phyloP scores from a whole-genome alignment of 2,329 filamentous ascomycete genomes.

The Penicillium frequentans region DNA sequence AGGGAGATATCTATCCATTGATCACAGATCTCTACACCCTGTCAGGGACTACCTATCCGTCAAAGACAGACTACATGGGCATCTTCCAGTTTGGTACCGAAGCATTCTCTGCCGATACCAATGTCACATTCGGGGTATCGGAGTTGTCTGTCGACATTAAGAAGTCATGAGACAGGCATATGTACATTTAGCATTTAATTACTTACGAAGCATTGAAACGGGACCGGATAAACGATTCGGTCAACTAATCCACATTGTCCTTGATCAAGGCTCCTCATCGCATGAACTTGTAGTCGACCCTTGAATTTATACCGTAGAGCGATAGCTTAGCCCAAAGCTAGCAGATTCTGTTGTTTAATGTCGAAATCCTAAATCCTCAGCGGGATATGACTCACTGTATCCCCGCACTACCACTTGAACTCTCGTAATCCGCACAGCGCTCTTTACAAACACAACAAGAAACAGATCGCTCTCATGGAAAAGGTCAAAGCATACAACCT shows the following conservation, averaged over 20 bases:
- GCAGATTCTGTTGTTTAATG: too few species aligned
- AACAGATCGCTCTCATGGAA: not conserved
- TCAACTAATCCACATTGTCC: too few species aligned
- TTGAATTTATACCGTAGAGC: too few species aligned
- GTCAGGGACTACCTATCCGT: slow-evolving; percentile 39
- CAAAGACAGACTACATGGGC: slow-evolving; percentile 49
- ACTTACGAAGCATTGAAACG: not conserved
- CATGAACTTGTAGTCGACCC: too few species aligned
- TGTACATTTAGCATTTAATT: slow-evolving; percentile 1
- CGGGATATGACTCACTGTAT: too few species aligned
- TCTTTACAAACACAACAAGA: not conserved
- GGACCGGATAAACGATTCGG: not conserved
- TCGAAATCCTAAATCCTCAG: too few species aligned
- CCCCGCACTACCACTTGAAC: not conserved
- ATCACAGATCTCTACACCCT: slow-evolving; percentile 43
- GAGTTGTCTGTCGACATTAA: slow-evolving; percentile 32
- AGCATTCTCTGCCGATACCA: slow-evolving; percentile 44
- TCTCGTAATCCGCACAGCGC: not conserved
- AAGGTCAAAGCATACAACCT: not conserved
- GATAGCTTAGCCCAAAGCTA: too few species aligned
- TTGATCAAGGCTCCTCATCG: too few species aligned
- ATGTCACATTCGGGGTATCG: slow-evolving; percentile 52
- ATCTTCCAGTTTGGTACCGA: slow-evolving; percentile 56
- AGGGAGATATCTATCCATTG: slow-evolving; percentile 50
- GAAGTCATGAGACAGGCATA: not conserved